Base-by-base conservation (phyloP, 2,329 filamentous ascomycete genomes). In the Alternaria incomplexa region DNA sequence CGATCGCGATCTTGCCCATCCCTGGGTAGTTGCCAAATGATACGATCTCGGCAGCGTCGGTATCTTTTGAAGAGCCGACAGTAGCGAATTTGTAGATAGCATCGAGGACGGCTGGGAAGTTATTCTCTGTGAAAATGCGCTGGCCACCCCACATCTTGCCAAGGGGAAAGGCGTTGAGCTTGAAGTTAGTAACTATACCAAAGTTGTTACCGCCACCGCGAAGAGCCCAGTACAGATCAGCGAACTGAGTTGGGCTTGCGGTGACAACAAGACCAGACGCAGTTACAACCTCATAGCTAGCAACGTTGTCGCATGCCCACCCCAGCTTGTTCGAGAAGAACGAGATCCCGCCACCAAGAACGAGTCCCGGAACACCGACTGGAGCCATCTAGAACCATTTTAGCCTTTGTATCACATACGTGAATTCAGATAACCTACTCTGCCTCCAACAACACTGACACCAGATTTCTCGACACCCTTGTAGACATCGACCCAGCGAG, bases 171-270 rank as follows among this genome's bases (percentile, higher is more conserved):
- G 63, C 61, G 26, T 59, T 22, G 11, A 65, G 54, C 22, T 65
- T 62, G 77, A 77, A 75, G 43, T 64, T 66, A 23, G 74, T 77
- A 8, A 79, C 69, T 40, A 78, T 73, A 36, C 75, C 82, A 48
- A 77, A 76, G 53, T 76, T 77, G 45, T 67, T 69, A 13, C 71
- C 70, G 15, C 74, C 76, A 25, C 79, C 79, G 20, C 77, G 74
- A 13, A 81, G 71, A 3, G 76, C 77, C 58, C 67, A 71, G 69
- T 78, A 82, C 5, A 82, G 76, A 45, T 83, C 81, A 3, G 62
- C 28, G 1, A 30, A 30, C 28, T 30, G 28, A 13, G 63, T 81
- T 66, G 59, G 66, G 77, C 48, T 64, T 8, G 55, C 48, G 13
- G 68, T 72, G 20, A 83, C 72, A 55, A 81, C 80, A 7, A 65